Percentiles rank a stretch among this genome's conserved stretches.
Conservation (phyloP, 2,329 filamentous ascomycete genomes). For the Diaporthe sp. region DNA sequence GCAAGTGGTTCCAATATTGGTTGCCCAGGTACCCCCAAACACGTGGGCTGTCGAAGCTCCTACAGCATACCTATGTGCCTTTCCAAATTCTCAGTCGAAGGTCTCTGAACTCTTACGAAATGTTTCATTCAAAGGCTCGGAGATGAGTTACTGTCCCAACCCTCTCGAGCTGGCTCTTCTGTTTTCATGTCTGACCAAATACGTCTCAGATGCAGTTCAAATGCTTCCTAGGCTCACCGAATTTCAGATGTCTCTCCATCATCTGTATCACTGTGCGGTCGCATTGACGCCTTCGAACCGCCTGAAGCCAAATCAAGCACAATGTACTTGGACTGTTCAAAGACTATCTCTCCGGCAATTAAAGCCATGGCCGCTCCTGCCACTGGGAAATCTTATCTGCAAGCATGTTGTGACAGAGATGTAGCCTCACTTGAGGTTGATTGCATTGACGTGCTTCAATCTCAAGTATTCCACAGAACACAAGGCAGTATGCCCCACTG, state of each 20-base stretch:
- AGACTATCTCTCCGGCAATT: neutral
- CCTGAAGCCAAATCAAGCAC: no score
- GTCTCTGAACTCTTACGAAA: neutral
- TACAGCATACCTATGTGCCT: neutral
- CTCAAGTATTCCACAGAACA: neutral
- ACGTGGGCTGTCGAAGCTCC: neutral
- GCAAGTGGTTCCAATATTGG: neutral
- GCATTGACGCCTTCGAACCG: neutral
- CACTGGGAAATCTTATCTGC: neutral
- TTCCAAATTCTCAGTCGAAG: neutral
- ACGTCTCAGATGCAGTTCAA: no score
- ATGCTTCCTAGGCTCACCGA: no score
- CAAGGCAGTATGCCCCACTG: neutral
- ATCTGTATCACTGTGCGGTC: neutral
- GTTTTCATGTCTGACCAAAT: no score
- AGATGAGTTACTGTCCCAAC: no score
- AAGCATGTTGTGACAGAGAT: neutral
- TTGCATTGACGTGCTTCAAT: neutral
- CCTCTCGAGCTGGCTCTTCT: neutral
- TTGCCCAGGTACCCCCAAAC: neutral
- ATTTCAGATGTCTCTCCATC: no score
- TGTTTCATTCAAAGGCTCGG: neutral
- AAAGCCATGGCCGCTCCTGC: neutral
- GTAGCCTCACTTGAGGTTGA: neutral
- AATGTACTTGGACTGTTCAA: neutral